Conservation (phyloP, 2,329 filamentous ascomycete genomes). For the Phialophora chinensis region DNA sequence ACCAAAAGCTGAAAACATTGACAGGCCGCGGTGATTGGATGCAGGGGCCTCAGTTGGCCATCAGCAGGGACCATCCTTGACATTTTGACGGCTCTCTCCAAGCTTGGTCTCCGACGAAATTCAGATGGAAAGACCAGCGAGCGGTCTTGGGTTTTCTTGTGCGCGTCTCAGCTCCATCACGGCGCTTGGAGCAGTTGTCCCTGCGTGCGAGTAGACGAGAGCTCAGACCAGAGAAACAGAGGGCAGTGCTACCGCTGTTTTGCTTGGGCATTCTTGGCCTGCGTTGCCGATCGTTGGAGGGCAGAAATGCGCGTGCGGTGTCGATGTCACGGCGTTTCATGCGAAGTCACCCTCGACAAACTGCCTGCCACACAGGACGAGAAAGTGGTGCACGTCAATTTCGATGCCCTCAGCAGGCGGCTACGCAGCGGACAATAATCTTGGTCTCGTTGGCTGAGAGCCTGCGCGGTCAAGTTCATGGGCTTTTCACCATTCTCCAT, state of each 20-base stretch:
- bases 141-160: not conserved
- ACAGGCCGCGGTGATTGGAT: constrained; percentile 31
- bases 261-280: not conserved
- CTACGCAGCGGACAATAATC: not conserved
- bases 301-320: not conserved
- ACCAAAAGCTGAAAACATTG: constrained; percentile 5
- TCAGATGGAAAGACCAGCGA: constrained; percentile 7
- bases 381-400: too few relatives aligned
- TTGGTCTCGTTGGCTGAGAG: not conserved
- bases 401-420: not conserved
- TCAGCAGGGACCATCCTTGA: constrained; percentile 14
- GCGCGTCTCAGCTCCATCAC: not conserved
- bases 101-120: constrained; percentile 2
- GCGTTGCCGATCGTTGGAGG: not conserved
- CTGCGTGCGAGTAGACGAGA: too few relatives aligned
- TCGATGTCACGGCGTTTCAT: not conserved
- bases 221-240: not conserved
- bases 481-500: constrained; percentile 7
- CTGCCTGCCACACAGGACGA: not conserved
- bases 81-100: not conserved
- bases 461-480: not conserved
- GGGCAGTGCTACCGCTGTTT: not conserved
- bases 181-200: not conserved
- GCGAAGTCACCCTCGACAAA: too few relatives aligned
- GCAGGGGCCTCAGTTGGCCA: constrained; percentile 2